phyloP scores from a whole-genome alignment of 495 filamentous ascomycete species.

The Daldinia grandis region DNA sequence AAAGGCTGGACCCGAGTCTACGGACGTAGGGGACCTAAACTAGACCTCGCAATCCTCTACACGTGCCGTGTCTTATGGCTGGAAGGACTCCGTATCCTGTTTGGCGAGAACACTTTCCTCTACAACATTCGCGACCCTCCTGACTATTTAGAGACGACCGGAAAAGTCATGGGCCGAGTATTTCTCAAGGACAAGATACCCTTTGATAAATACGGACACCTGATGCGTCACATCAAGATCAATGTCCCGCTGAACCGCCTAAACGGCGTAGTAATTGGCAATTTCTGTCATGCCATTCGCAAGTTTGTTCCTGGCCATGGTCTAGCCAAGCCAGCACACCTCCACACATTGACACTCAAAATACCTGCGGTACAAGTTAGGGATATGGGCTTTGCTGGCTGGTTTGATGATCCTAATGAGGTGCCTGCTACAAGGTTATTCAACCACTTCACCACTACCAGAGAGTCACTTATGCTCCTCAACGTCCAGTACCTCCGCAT shows the following conservation, averaged over 20 bases:
- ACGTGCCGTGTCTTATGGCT: constrained; percentile 38
- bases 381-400: neutral
- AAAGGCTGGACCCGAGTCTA: constrained; percentile 46
- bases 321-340: constrained; percentile 35
- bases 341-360: constrained; percentile 49
- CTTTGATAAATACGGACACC: constrained; percentile 46
- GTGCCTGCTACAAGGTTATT: constrained; percentile 34
- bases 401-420: neutral
- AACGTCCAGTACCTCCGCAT: constrained; percentile 42
- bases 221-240: constrained; percentile 50
- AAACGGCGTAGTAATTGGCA: neutral
- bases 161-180: neutral
- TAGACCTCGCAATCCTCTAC: constrained; percentile 45
- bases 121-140: constrained; percentile 52
- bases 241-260: constrained; percentile 49
- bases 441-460: neutral
- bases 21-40: constrained; percentile 23
- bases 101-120: constrained; percentile 51
- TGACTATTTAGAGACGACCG: neutral
- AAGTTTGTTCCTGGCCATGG: constrained; percentile 34
- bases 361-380: constrained; percentile 19
- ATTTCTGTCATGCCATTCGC: constrained; percentile 20
- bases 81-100: constrained; percentile 50
- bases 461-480: constrained; percentile 29
- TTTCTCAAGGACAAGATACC: constrained; percentile 36